A percentile compares a stretch with the other conserved stretches of the same genome.
Conservation (phyloP, 371 early-diverging fungal species). For the Parasitella parasitica region DNA sequence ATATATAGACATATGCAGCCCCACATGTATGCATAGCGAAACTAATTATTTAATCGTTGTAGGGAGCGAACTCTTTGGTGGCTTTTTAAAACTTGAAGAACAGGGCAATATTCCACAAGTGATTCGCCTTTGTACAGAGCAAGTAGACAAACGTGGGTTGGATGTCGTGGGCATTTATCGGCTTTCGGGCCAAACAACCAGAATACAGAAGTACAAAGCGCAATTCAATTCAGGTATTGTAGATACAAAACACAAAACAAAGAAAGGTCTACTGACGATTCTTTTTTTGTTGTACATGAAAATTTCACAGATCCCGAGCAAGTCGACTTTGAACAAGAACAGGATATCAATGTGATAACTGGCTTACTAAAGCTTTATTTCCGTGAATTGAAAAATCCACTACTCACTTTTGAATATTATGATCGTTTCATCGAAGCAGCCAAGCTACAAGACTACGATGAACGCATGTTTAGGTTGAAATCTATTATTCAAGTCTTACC, state of each 20-base stretch:
- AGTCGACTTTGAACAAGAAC: slow-evolving; percentile 49
- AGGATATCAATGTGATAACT: slow-evolving; percentile 77
- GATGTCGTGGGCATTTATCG: slow-evolving; percentile 80
- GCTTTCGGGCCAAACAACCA: slow-evolving; percentile 72
- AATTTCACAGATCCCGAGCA: slow-evolving; percentile 18
- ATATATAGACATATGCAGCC: not conserved
- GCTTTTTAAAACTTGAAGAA: slow-evolving; percentile 42
- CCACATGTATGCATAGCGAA: no score
- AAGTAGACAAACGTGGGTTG: slow-evolving; percentile 69
- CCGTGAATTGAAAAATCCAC: slow-evolving; percentile 73
- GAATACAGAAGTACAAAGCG: slow-evolving; percentile 63
- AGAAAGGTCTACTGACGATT: no score
- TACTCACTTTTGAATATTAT: slow-evolving; percentile 76
- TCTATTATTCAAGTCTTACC: slow-evolving; percentile 70
- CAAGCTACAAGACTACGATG: slow-evolving; percentile 70
- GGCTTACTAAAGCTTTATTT: slow-evolving; percentile 79
- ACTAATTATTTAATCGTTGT: no score
- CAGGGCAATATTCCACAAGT: slow-evolving; percentile 56
- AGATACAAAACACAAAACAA: not conserved
- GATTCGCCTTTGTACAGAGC: slow-evolving; percentile 60
- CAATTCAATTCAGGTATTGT: slow-evolving; percentile 56
- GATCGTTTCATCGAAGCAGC: slow-evolving; percentile 74
- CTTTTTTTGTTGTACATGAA: no score
- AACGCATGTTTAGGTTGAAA: slow-evolving; percentile 67
- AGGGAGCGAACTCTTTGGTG: slow-evolving; percentile 61